Evolutionary conservation across 2,329 filamentous ascomycete genomes (phyloP).

Genomic region (Aspergillus quadrilineatus): DNA sequence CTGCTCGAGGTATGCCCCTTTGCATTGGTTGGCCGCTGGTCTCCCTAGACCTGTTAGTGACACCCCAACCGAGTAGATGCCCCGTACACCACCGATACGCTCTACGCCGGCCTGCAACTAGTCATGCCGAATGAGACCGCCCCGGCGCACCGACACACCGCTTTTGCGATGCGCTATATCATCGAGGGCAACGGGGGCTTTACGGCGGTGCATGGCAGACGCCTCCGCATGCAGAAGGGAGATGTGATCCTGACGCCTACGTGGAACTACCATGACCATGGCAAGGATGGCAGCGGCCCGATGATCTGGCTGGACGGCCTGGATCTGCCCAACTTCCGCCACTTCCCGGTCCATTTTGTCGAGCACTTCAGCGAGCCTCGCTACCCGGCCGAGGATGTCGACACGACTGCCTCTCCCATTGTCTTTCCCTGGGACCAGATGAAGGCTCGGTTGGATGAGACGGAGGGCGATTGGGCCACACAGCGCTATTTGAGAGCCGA

Average conservation of each 20-base stretch:
- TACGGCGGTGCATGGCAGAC: slow-evolving; percentile 56
- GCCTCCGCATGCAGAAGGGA: slow-evolving; percentile 53
- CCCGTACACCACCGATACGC: slow-evolving; percentile 58
- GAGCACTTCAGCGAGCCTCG: slow-evolving; percentile 50
- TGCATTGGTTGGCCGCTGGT: no score
- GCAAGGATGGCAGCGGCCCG: slow-evolving; percentile 55
- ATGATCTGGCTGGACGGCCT: slow-evolving; percentile 61
- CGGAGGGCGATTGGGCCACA: slow-evolving; percentile 27
- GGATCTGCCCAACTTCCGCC: slow-evolving; percentile 54
- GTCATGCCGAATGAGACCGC: slow-evolving; percentile 58
- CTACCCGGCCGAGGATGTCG: slow-evolving; percentile 51
- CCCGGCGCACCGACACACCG: slow-evolving; percentile 56
- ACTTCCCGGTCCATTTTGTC: slow-evolving; percentile 56
- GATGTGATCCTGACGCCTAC: slow-evolving; percentile 59
- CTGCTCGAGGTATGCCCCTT: slow-evolving; percentile 27
- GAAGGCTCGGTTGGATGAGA: slow-evolving; percentile 43
- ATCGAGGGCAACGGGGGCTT: slow-evolving; percentile 56
- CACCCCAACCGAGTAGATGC: no score
- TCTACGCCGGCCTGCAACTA: slow-evolving; percentile 58
- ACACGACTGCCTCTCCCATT: slow-evolving; percentile 41
- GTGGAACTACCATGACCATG: slow-evolving; percentile 63
- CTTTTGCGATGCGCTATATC: slow-evolving; percentile 59
- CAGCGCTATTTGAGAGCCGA: slow-evolving; percentile 38
- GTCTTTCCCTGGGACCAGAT: slow-evolving; percentile 53
- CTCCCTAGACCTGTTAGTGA: no score